Percentiles rank a stretch among this genome's conserved stretches.
Evolutionary conservation across 176 grass and related monocot genomes (phyloP).

Genomic region (Oryza nivara): DNA sequence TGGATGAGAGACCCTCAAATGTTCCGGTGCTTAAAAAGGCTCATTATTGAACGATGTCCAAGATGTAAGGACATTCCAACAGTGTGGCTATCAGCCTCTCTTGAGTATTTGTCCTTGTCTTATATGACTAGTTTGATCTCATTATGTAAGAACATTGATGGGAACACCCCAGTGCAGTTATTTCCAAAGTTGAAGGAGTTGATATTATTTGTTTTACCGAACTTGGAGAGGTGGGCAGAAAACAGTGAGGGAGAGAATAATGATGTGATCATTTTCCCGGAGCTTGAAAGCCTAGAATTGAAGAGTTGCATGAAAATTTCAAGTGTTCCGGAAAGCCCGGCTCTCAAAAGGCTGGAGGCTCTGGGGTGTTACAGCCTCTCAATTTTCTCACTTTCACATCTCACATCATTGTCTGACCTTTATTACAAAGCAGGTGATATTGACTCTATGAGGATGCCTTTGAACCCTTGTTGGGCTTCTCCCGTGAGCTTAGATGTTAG

Average conservation of each 20-base stretch:
- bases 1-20: slow-evolving; percentile 26
- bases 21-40: neutral
- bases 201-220: accelerated
- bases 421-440: accelerated
- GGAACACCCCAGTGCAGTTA: neutral
- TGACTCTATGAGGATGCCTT: neutral
- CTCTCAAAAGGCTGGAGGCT: too few relatives aligned
- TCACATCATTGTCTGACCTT: neutral
- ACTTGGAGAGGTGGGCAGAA: slow-evolving; percentile 12
- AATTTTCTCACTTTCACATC: slow-evolving; percentile 1
- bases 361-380: neutral
- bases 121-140: neutral
- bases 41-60: neutral
- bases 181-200: slow-evolving; percentile 15
- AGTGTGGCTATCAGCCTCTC: neutral
- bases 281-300: neutral
- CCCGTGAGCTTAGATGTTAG: neutral
- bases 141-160: neutral
- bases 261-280: neutral
- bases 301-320: too few relatives aligned
- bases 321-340: too few relatives aligned
- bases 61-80: slow-evolving; percentile 9
- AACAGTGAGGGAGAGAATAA: neutral
- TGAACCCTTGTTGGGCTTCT: neutral
- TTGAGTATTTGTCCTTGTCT: neutral